Evolutionary conservation across 306 rosid species (phyloP), one percentile per base, ranked within the genome.

Genomic region (Vigna trinervia): DNA sequence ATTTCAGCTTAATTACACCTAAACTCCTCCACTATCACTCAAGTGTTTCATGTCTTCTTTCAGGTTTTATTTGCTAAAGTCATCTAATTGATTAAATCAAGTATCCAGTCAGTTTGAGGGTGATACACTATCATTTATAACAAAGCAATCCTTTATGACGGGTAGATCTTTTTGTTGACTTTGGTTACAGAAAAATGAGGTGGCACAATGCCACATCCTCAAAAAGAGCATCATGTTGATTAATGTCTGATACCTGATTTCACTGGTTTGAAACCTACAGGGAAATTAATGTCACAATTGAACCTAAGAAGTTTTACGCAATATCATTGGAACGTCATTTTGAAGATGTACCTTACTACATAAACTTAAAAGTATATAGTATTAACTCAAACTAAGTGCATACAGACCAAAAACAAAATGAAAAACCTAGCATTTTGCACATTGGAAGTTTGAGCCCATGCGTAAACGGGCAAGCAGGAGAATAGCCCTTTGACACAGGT

Each of bases 41-140:
- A 56, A 54, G 45, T 39, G 11, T 58, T 28, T 47, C 17, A 74
- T 30, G 32, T 58, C 12, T 12, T n/a, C 26, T 17, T 11, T 13
- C 54, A 47, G 54, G 71, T 75, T 75, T 47, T 17, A 61, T 32
- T 61, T 75, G 22, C 48, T 48, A 75, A 10, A 74, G 38, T 47
- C 50, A 30, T 61, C 71, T 28, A 28, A 58, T 20, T 23, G 41
- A 30, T 50, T 50, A 32, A 36, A 53, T 71, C 64, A 71, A 1
- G 36, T 19, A 71, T 20, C 64, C 50, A 36, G 36, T 36, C 36
- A 53, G 28, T 36, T 69, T 69, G 46, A 69, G 51, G 63, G 76
- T 71, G 22, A 43, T 53, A 43, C 17, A 52, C 34, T 34, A 50
- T 20, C 17, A 52, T 52, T 71, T 23, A 32, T 32, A 12, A 34